These are phyloP conservation scores for Psilocybe cyanescens DNA, from an alignment of 768 basidiomycete genomes.

Conservation along the genomic window DNA sequence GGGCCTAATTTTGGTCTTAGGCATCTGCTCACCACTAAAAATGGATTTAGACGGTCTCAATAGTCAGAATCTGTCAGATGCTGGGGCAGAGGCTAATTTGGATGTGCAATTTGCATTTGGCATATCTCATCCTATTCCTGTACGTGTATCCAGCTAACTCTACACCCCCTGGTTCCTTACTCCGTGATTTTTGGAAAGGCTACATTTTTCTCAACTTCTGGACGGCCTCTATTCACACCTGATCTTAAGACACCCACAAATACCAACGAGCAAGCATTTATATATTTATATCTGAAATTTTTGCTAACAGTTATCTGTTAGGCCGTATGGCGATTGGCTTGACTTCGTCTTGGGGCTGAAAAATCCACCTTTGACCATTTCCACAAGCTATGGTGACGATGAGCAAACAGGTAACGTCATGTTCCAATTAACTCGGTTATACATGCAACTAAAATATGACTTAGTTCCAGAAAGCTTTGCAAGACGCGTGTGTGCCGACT, in stretches of 20 bases:
- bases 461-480: constrained; percentile 64
- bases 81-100: constrained; percentile 69
- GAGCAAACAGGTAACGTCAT: constrained; percentile 62
- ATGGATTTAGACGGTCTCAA: constrained; percentile 57
- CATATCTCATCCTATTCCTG: constrained; percentile 43
- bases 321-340: constrained; percentile 55
- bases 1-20: neutral
- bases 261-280: constrained; percentile 37
- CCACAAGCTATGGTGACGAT: constrained; percentile 74
- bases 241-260: constrained; percentile 42
- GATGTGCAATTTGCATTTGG: constrained; percentile 74
- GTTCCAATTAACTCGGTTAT: neutral
- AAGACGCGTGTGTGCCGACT: constrained; percentile 55
- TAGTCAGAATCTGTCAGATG: constrained; percentile 52
- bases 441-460: constrained; percentile 4
- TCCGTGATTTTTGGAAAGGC: constrained; percentile 23
- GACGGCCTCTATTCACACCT: constrained; percentile 60
- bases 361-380: constrained; percentile 60
- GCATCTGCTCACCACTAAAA: neutral
- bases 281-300: neutral
- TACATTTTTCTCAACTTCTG: constrained; percentile 66
- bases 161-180: neutral
- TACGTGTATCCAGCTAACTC: neutral
- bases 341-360: constrained; percentile 54
- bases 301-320: constrained; percentile 8